Evolutionary conservation across 129 eudicot species (phyloP), one percentile per base, ranked within the genome.

Genomic region (Kitagawia praeruptora): DNA sequence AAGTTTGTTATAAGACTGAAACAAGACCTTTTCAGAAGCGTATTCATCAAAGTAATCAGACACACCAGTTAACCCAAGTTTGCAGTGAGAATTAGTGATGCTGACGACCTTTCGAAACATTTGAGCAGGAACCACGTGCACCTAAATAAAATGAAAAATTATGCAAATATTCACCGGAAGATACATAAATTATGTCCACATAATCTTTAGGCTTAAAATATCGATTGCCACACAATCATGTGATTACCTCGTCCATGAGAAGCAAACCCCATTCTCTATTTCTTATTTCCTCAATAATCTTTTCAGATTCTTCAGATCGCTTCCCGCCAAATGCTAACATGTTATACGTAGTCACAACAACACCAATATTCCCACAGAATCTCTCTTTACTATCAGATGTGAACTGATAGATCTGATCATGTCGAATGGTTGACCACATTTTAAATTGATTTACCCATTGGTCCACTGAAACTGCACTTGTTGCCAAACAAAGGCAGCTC

Each of bases 81-180:
- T 94, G 90, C 98, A 94, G 80, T 94, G 98, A 53, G 98, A 94
- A 82, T 93, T 94, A 47, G 98, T 91, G 28, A 92, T 87, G 81
- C 97, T 92, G 80, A 94, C 92, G 81, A 92, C 97, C 87, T 90
- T 92, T 48, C 99, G 88, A 80, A 95, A 92, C 97, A 90, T 95
- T 88, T 89, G 93, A 58, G 99, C 99, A 78, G 99, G 99, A 78
- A 95, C 99, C 82, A 95, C 99, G 21, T 95, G 99, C 86, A 95
- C 99, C 98, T 95, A 86, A 56, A 85, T 75, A 76, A 25, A 38
- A 75, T 10, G 31, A 53, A 23, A 18, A 2, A 4, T 63, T 63
- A 63, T 12, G 67, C 66, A 37, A 2, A 8, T 40, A 49, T 19
- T 39, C 39, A 70, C 6, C 2, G 5, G 77, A 31, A 47, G 2